Percentiles rank a stretch among this genome's conserved stretches.
These are phyloP conservation scores for Platanus orientalis DNA, from an alignment of 164 flowering plant genomes.

Conservation along the genomic window DNA sequence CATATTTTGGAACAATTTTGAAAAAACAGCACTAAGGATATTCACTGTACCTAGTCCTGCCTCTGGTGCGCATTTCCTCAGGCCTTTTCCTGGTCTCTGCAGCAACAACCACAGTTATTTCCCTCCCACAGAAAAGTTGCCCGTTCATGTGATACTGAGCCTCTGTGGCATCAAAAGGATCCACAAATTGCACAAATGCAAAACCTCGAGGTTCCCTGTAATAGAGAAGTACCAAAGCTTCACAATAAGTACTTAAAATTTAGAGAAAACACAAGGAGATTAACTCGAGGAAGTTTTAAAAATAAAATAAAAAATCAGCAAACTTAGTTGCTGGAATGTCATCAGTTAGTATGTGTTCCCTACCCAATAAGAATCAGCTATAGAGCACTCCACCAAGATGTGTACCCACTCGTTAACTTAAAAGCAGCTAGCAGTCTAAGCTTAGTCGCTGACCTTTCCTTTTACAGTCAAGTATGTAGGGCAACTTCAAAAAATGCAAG, in stretches of 20 bases:
- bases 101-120: conserved; percentile 80
- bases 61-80: conserved; percentile 72
- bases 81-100: conserved; percentile 84
- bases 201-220: conserved; percentile 85
- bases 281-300: not conserved
- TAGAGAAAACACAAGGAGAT: conserved; percentile 2
- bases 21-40: not conserved
- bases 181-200: conserved; percentile 96
- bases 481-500: conserved; percentile 69
- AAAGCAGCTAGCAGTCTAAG: conserved; percentile 46
- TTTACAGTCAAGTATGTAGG: conserved; percentile 50
- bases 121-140: conserved; percentile 64
- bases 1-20: not conserved
- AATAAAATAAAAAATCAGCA: conserved; percentile 15
- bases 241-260: not conserved
- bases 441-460: conserved; percentile 70
- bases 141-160: conserved; percentile 88
- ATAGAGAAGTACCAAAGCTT: conserved; percentile 3
- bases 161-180: conserved; percentile 65
- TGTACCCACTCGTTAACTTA: conserved; percentile 27
- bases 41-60: conserved; percentile 39
- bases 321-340: conserved; percentile 6
- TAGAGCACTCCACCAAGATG: conserved; percentile 21
- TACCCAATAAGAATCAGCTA: conserved; percentile 18
- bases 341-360: conserved; percentile 21